A percentile compares a stretch with the other conserved stretches of the same genome.
phyloP scores from a whole-genome alignment of 805 yeast genomes.

The Isabelozyma pseudorhagii region DNA sequence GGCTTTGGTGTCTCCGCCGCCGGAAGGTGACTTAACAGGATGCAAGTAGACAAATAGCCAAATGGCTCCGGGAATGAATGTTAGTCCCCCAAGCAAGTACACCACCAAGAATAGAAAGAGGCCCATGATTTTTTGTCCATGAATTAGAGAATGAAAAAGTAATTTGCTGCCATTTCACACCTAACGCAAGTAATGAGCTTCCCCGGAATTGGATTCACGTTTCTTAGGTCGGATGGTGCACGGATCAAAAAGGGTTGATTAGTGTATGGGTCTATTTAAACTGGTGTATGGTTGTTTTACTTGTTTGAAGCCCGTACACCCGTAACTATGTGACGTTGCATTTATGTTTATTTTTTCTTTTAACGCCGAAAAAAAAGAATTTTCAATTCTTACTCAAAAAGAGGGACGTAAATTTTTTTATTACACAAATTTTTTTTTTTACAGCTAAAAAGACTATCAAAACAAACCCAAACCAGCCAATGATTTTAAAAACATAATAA shows the following conservation, averaged over 20 bases:
- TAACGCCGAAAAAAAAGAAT: neutral
- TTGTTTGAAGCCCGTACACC: no score
- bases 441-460: neutral
- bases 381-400: neutral
- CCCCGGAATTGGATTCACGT: neutral
- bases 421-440: neutral
- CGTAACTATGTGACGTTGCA: no score
- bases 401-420: neutral
- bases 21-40: slow-evolving; percentile 20
- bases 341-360: no score
- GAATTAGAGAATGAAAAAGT: no score
- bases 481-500: neutral
- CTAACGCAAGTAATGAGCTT: neutral
- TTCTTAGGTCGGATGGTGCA: neutral
- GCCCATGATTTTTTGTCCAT: slow-evolving; percentile 3
- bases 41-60: slow-evolving; percentile 36
- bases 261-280: neutral
- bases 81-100: slow-evolving; percentile 77
- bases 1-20: slow-evolving; percentile 7
- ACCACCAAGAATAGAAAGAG: slow-evolving; percentile 32
- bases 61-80: slow-evolving; percentile 64
- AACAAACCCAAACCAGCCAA: neutral
- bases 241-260: neutral
- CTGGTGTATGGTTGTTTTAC: neutral
- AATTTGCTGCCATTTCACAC: no score